Percentiles rank a stretch among this genome's conserved stretches.
Evolutionary conservation across 345 rosid species (phyloP).

Genomic region (Gossypium stocksii): DNA sequence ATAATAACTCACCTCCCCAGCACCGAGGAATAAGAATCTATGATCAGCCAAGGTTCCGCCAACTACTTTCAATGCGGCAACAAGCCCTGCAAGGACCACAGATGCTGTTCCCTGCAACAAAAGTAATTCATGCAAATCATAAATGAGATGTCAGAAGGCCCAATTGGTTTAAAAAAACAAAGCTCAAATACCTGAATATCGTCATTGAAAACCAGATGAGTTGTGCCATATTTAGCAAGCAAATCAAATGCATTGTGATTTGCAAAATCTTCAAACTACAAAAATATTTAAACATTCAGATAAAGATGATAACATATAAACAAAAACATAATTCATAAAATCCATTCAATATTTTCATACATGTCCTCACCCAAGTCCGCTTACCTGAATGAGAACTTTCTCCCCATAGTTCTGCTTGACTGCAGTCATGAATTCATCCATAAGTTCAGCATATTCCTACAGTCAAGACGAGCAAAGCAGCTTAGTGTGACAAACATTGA

Average conservation of each 20-base stretch:
- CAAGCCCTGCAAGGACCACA: slow-evolving; percentile 91
- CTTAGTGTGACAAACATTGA: slow-evolving; percentile 2
- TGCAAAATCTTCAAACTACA: slow-evolving; percentile 95
- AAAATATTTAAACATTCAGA: slow-evolving; percentile 2
- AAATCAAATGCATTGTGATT: slow-evolving; percentile 95
- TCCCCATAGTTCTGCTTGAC: slow-evolving; percentile 91
- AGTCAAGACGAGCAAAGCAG: slow-evolving; percentile 17
- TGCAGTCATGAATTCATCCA: slow-evolving; percentile 88
- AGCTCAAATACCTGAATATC: slow-evolving; percentile 76
- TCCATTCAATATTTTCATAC: neutral
- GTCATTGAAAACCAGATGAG: slow-evolving; percentile 94
- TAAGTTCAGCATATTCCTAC: slow-evolving; percentile 85
- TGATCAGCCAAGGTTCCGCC: slow-evolving; percentile 79
- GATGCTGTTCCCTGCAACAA: slow-evolving; percentile 86
- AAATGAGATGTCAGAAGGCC: neutral
- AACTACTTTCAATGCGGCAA: slow-evolving; percentile 65
- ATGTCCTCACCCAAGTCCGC: neutral
- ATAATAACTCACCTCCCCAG: slow-evolving; percentile 67
- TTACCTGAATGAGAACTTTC: slow-evolving; percentile 88
- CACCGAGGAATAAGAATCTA: slow-evolving; percentile 87
- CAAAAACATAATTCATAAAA: neutral
- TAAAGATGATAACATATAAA: neutral
- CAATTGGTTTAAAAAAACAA: neutral
- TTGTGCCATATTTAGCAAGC: slow-evolving; percentile 76
- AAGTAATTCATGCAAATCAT: slow-evolving; percentile 9